phyloP scores from a whole-genome alignment of 2,329 filamentous ascomycete genomes.

The Lachnellula occidentalis region DNA sequence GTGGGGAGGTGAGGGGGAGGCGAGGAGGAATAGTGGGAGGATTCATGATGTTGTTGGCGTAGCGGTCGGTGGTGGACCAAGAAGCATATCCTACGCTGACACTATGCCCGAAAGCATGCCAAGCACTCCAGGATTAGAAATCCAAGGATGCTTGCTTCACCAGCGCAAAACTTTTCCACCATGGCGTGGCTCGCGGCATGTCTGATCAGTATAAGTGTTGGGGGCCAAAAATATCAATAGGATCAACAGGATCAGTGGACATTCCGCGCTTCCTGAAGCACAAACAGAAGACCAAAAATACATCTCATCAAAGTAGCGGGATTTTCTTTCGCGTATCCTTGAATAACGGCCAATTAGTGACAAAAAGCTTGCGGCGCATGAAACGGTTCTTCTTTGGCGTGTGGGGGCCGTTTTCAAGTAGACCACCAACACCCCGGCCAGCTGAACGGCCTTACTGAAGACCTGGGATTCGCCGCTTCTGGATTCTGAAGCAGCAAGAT shows the following conservation, averaged over 20 bases:
- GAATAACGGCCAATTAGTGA: neutral
- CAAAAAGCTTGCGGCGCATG: neutral
- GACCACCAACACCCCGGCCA: conserved; percentile 10
- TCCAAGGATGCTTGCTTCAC: neutral
- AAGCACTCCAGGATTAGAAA: conserved; percentile 2
- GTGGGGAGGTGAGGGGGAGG: neutral
- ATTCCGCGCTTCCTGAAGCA: neutral
- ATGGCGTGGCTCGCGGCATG: neutral
- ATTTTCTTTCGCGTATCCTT: neutral
- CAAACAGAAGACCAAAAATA: neutral
- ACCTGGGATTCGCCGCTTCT: neutral
- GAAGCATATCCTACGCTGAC: neutral
- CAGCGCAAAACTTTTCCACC: neutral
- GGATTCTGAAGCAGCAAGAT: neutral
- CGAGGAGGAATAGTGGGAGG: conserved; percentile 1
- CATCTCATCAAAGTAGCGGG: neutral
- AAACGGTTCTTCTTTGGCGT: neutral
- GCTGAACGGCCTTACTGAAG: conserved; percentile 7
- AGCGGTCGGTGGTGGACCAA: neutral
- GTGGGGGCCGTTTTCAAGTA: neutral
- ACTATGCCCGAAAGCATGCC: neutral
- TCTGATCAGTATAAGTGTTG: neutral
- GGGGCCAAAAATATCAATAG: neutral
- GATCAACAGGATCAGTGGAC: neutral
- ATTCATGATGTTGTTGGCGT: neutral